Evolutionary conservation across 192 early-diverging fungal species (phyloP).

Genomic region (Podila clonocystis): DNA sequence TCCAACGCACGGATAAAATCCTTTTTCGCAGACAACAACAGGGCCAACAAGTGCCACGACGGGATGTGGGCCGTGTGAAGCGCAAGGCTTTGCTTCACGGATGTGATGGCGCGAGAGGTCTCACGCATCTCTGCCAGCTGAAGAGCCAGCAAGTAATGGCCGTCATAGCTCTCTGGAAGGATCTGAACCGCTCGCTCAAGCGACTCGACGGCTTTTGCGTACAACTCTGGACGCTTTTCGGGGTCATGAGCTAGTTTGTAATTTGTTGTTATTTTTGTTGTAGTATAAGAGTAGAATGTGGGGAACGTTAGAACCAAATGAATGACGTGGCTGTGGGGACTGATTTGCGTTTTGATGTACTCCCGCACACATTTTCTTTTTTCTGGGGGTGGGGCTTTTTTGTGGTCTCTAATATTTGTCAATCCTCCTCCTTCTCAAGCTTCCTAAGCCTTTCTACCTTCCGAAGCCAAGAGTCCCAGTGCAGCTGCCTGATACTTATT

Average conservation of each 20-base stretch:
- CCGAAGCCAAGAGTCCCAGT: constrained; percentile 33
- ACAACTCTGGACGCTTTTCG: constrained; percentile 68
- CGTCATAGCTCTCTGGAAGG: constrained; percentile 61
- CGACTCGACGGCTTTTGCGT: constrained; percentile 64
- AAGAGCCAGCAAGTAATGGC: constrained; percentile 72
- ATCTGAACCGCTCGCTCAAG: constrained; percentile 63
- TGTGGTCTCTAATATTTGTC: not conserved
- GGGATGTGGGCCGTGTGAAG: constrained; percentile 65
- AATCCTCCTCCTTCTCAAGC: not conserved
- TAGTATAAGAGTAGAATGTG: not conserved
- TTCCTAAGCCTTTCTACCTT: constrained; percentile 1
- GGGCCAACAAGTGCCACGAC: constrained; percentile 80
- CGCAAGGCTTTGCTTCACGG: constrained; percentile 63
- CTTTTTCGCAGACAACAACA: constrained; percentile 73
- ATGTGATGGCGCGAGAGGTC: constrained; percentile 61
- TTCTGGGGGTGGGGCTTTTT: not conserved
- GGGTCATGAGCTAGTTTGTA: constrained; percentile 64
- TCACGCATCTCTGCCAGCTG: constrained; percentile 77
- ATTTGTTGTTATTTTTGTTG: not conserved
- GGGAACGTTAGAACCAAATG: not conserved
- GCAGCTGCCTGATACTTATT: constrained; percentile 37
- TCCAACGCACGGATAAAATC: constrained; percentile 71
- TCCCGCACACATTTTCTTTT: not conserved
- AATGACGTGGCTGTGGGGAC: no score
- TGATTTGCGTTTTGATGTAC: no score